Conservation (phyloP, 2,329 filamentous ascomycete species). For the Coniella lustricola region DNA sequence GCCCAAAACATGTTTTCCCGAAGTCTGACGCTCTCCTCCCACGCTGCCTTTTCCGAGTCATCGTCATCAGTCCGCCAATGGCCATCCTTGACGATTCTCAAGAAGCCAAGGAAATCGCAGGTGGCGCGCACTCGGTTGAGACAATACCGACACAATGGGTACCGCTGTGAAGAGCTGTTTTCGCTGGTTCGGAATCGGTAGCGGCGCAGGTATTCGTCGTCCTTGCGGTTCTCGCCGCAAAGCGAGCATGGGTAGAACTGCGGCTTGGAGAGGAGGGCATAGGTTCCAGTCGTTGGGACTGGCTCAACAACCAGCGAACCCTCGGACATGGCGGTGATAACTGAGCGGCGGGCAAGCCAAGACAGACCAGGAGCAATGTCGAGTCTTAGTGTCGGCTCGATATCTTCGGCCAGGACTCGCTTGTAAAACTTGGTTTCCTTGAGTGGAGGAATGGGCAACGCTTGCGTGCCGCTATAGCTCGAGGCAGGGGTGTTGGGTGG, state of each 20-base stretch:
- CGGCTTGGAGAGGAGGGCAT: conserved; percentile 42
- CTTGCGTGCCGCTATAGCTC: conserved; percentile 34
- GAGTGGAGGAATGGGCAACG: conserved; percentile 49
- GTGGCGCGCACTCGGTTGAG: conserved; percentile 75
- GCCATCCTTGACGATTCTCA: conserved; percentile 86
- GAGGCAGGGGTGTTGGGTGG: conserved; percentile 53
- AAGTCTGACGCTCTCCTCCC: conserved; percentile 88
- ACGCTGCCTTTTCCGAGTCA: conserved; percentile 78
- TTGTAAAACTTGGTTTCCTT: conserved; percentile 96
- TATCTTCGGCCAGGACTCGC: conserved; percentile 77
- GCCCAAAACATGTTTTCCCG: conserved; percentile 98
- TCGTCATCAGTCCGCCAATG: conserved; percentile 80
- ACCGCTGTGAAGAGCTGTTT: conserved; percentile 76
- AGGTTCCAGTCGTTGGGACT: conserved; percentile 54
- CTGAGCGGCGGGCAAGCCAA: conserved; percentile 83
- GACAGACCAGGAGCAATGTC: conserved; percentile 86
- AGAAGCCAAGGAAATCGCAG: conserved; percentile 87
- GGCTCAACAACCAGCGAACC: conserved; percentile 87
- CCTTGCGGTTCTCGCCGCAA: conserved; percentile 76
- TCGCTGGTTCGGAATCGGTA: conserved; percentile 89
- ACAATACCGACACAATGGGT: conserved; percentile 86
- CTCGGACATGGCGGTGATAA: conserved; percentile 75
- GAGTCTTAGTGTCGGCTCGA: conserved; percentile 86
- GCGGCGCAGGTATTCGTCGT: conserved; percentile 63
- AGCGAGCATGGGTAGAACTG: conserved; percentile 69